Evolutionary conservation across 805 yeast genomes (phyloP).

Genomic region (Kockiozyma suomiensis): DNA sequence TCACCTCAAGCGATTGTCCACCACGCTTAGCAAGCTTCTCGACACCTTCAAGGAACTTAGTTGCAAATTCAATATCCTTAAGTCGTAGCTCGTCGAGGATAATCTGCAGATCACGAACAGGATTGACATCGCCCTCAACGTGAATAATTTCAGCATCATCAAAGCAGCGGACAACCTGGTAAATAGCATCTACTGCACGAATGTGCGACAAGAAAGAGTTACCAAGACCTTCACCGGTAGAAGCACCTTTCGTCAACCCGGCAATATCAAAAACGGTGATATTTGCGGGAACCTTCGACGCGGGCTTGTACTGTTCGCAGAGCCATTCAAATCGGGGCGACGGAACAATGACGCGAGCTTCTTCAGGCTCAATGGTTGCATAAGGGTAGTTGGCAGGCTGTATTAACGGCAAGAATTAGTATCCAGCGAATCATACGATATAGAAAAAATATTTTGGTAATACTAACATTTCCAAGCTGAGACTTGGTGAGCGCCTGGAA

Average conservation of each 20-base stretch:
- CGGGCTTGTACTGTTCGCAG: slow-evolving; percentile 72
- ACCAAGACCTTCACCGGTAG: slow-evolving; percentile 94
- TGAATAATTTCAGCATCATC: slow-evolving; percentile 98
- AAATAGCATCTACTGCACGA: slow-evolving; percentile 96
- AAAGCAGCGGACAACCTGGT: slow-evolving; percentile 96
- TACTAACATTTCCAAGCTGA: slow-evolving; percentile 67
- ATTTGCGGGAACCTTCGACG: slow-evolving; percentile 75
- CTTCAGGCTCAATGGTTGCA: slow-evolving; percentile 98
- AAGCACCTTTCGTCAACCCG: slow-evolving; percentile 80
- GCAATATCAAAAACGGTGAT: slow-evolving; percentile 96
- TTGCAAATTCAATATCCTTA: slow-evolving; percentile 94
- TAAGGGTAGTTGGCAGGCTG: slow-evolving; percentile 96
- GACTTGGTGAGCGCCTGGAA: slow-evolving; percentile 96
- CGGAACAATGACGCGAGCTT: slow-evolving; percentile 93
- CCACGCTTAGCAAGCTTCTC: slow-evolving; percentile 83
- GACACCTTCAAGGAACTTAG: slow-evolving; percentile 75
- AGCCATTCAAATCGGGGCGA: slow-evolving; percentile 83
- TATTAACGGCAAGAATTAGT: too few relatives aligned
- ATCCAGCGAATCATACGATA: too few relatives aligned
- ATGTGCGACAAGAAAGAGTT: slow-evolving; percentile 96
- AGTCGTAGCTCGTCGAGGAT: slow-evolving; percentile 88
- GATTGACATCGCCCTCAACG: slow-evolving; percentile 95
- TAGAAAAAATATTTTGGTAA: background rate
- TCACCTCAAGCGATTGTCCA: slow-evolving; percentile 85
- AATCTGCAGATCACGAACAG: slow-evolving; percentile 90